These are phyloP conservation scores for Daldinia vernicosa DNA, from an alignment of 495 filamentous ascomycete genomes.

Conservation along the genomic window DNA sequence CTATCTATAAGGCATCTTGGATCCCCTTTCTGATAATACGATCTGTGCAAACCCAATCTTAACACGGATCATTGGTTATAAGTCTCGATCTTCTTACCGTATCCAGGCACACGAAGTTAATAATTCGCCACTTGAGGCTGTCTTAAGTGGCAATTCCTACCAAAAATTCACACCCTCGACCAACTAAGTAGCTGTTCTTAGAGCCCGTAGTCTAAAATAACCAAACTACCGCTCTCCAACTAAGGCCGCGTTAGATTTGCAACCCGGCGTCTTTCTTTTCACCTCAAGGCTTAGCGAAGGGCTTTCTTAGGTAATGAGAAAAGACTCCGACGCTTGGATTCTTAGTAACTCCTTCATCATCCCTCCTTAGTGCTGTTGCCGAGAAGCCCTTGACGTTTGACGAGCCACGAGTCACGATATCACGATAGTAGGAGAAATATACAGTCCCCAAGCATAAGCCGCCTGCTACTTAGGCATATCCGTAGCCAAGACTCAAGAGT, in stretches of 20 bases:
- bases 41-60: background rate
- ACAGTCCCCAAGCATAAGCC: conserved; percentile 15
- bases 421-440: background rate
- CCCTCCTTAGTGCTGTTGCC: background rate
- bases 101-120: background rate
- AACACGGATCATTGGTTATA: background rate
- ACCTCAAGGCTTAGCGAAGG: background rate
- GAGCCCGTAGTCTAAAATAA: conserved; percentile 23
- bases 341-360: background rate
- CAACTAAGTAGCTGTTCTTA: conserved; percentile 13
- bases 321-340: background rate
- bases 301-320: background rate
- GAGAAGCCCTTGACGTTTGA: background rate
- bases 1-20: too few relatives aligned
- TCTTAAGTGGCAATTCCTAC: background rate
- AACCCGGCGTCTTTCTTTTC: background rate
- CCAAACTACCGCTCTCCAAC: background rate
- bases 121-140: background rate
- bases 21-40: background rate
- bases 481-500: background rate
- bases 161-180: background rate
- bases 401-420: background rate
- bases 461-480: background rate
- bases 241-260: background rate
- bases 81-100: background rate